Evolutionary conservation across 148 eudicot species (phyloP), one percentile per base, ranked within the genome.

Genomic region (Vaccinium myrtillus): DNA sequence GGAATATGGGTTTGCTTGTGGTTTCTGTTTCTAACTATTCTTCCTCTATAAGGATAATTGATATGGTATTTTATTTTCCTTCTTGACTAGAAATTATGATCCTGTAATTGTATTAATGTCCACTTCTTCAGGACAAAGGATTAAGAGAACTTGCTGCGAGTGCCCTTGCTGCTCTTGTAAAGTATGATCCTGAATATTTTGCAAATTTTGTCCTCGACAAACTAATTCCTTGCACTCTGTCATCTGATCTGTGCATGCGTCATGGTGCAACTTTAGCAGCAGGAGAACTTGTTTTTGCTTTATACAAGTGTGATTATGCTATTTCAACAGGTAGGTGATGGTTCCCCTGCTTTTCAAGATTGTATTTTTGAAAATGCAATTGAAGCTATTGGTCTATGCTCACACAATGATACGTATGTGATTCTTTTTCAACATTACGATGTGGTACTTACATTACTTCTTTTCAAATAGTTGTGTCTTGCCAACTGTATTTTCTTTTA

Each of bases 191-290:
- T 67, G 93, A 90, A 79, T 90, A 94, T 85, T 94, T 91, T 94
- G 96, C 96, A 30, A 89, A 91, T 82, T 87, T 75, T 81, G 92
- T 90, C 86, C 82, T 97, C 49, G 96, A 90, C 75, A 93, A 92
- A 87, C 77, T 97, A 83, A 90, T 95, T 79, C 94, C 96, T 48
- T 90, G 91, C 90, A 97, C 98, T 86, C 92, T 97, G 75, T 94
- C 99, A 79, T 90, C 98, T 86, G 99, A 97, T 90, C 91, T 97
- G 83, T 95, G 97, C 89, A 91, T 88, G 93, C 98, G 99, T 81
- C 98, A 97, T 89, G 99, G 99, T 88, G 95, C 99, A 90, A 91
- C 98, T 56, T 88, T 97, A 86, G 96, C 99, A 48, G 93, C 93
- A 76, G 99, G 95, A 73, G 99, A 95, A 90, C 91, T 94, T 86